phyloP scores from a whole-genome alignment of 441 rosid genomes.

The Populus hybrid region DNA sequence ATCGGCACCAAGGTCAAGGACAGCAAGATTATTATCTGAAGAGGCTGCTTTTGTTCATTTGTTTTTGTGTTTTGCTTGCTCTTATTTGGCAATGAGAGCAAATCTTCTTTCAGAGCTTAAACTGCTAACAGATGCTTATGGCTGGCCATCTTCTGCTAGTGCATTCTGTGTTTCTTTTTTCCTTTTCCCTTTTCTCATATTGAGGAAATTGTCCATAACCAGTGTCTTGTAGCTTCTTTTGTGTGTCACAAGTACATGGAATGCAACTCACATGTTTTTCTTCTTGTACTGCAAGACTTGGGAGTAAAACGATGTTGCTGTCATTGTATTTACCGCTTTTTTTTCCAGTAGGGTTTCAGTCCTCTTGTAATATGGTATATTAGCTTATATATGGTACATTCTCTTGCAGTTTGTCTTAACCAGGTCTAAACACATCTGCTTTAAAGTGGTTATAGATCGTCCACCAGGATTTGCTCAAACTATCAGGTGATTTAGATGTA shows the following conservation, averaged over 20 bases:
- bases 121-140: slow-evolving; percentile 18
- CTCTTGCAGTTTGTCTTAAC: slow-evolving; percentile 1
- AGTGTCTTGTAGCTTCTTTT: slow-evolving; percentile 3
- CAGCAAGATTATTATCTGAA: slow-evolving; percentile 79
- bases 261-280: slow-evolving; percentile 1
- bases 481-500: background rate
- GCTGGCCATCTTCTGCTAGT: slow-evolving; percentile 21
- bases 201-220: slow-evolving; percentile 29
- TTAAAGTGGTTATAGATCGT: background rate
- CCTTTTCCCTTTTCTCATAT: background rate
- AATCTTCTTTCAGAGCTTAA: slow-evolving; percentile 14
- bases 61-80: slow-evolving; percentile 51
- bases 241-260: slow-evolving; percentile 7
- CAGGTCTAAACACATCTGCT: background rate
- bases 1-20: slow-evolving; percentile 61
- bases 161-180: slow-evolving; percentile 8
- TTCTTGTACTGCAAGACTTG: background rate
- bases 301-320: background rate
- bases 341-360: background rate
- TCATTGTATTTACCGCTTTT: background rate
- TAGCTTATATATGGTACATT: background rate
- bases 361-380: background rate
- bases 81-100: slow-evolving; percentile 51
- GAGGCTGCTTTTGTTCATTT: slow-evolving; percentile 55
- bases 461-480: background rate